These are phyloP conservation scores for Porogramme epimiltina DNA, from an alignment of 1,284 basidiomycete species.

Conservation along the genomic window DNA sequence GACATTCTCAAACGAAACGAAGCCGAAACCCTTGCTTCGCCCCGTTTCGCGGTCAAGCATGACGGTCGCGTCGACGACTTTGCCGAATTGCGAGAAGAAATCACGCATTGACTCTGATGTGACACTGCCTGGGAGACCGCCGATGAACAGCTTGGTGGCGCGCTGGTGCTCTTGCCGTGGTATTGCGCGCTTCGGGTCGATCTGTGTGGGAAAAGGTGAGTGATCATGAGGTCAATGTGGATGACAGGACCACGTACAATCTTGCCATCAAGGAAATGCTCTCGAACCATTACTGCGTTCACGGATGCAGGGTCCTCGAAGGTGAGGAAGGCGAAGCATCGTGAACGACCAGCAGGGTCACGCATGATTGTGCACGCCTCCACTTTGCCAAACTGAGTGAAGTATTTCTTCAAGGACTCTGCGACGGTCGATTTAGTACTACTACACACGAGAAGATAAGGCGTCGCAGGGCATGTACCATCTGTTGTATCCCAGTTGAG, in stretches of 20 bases:
- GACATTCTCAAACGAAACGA: constrained; percentile 93
- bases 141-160: constrained; percentile 94
- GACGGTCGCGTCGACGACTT: constrained; percentile 95
- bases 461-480: constrained; percentile 59
- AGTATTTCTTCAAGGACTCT: constrained; percentile 75
- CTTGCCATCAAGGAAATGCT: constrained; percentile 92
- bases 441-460: constrained; percentile 16
- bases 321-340: constrained; percentile 95
- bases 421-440: constrained; percentile 35
- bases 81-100: constrained; percentile 90
- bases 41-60: constrained; percentile 99
- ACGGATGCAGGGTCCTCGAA: constrained; percentile 86
- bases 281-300: constrained; percentile 78
- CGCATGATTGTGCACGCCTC: constrained; percentile 96
- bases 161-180: constrained; percentile 93
- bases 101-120: constrained; percentile 93
- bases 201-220: constrained; percentile 52
- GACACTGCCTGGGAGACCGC: constrained; percentile 88
- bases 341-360: constrained; percentile 85
- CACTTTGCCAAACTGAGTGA: constrained; percentile 79
- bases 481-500: constrained; percentile 99
- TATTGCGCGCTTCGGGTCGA: constrained; percentile 98
- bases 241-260: constrained; percentile 85
- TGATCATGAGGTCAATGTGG: constrained; percentile 26
- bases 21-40: constrained; percentile 96